Base-by-base conservation (phyloP, 257 asterid species). In the Euphrasia confusa region DNA sequence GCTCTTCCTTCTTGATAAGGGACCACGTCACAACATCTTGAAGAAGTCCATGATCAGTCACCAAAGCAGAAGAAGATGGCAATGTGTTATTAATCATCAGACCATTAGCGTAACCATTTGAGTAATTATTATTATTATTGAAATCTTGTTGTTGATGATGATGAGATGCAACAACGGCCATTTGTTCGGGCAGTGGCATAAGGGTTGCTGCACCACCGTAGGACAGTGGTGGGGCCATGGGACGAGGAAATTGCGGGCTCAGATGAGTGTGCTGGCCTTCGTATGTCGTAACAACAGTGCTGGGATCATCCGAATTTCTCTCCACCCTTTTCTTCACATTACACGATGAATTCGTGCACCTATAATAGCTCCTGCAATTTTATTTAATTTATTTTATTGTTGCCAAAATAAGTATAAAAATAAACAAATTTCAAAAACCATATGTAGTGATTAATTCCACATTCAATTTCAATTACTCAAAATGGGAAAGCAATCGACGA, bases 281-380 rank as follows among this genome's bases (percentile, higher is more conserved):
- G 21, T 88, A 88, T 0, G 96, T 88, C 0, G 96, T 88, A 42
- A 85, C 82, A 7, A 88, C 92, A 59, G 72, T 42, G 74, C 54
- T 65, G 49, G 88, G 84, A 67, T 88, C 95, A 14, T 58, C 58
- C 68, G 67, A 80, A 5, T 73, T 78, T 66, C 96, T 73, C 74
- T 88, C 96, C 27, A 88, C 92, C 71, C 95, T 88, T 63, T 88
- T 88, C 70, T 88, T 88, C 65, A 88, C 96, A 65, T 70, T 79
- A 58, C 96, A 88, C 50, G 88, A 65, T 37, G 90, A 72, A 67
- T 58, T 75, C 3, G 96, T 88, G 86, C 96, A 88, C 10, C 88
- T 74, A 67, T 88, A 88, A 61, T 88, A 88, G 70, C 91, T 85
- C 93, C 96, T 88, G 76, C 61, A 72, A 14, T n/a, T 49, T 5